Conservation (phyloP, 192 early-diverging fungal species). For the Coemansia sp. region DNA sequence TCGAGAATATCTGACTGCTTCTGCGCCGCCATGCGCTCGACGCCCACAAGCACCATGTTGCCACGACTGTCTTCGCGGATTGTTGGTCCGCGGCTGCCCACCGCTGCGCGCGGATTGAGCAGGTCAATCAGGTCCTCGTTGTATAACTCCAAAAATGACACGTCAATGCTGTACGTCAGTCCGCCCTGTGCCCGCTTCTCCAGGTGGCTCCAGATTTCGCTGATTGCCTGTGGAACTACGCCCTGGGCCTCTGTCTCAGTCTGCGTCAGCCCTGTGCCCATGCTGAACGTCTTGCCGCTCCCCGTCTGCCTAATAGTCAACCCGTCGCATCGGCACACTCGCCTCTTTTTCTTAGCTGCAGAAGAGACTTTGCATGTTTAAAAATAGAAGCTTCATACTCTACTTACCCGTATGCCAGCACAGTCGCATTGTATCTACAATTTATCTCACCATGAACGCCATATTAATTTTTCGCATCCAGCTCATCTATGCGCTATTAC, state of each 20-base stretch:
- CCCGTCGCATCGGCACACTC: too few relatives aligned
- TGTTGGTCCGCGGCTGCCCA: conserved; percentile 56
- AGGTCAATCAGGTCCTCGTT: conserved; percentile 96
- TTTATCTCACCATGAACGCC: conserved; percentile 4
- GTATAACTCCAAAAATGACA: conserved; percentile 94
- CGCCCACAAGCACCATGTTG: conserved; percentile 83
- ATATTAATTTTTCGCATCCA: not conserved
- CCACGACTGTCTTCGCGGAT: conserved; percentile 87
- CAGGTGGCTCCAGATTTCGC: conserved; percentile 39
- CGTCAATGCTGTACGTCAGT: conserved; percentile 51
- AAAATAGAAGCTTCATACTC: conserved; percentile 6
- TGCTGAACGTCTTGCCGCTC: conserved; percentile 93
- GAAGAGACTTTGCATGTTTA: not conserved
- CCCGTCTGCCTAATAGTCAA: conserved; percentile 39
- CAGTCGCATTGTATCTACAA: conserved; percentile 79
- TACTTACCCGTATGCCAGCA: conserved; percentile 87
- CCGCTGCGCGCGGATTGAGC: conserved; percentile 56
- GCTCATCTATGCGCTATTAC: conserved; percentile 1
- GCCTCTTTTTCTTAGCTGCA: too few relatives aligned
- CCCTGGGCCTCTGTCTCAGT: conserved; percentile 24
- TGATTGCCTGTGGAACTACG: conserved; percentile 46
- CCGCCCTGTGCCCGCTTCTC: conserved; percentile 14
- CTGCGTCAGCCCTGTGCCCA: conserved; percentile 71
- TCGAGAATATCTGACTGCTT: conserved; percentile 68
- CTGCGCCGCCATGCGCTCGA: conserved; percentile 71